These are phyloP conservation scores for Cercospora zeina DNA, from an alignment of 2,329 filamentous ascomycete species.

Conservation along the genomic window DNA sequence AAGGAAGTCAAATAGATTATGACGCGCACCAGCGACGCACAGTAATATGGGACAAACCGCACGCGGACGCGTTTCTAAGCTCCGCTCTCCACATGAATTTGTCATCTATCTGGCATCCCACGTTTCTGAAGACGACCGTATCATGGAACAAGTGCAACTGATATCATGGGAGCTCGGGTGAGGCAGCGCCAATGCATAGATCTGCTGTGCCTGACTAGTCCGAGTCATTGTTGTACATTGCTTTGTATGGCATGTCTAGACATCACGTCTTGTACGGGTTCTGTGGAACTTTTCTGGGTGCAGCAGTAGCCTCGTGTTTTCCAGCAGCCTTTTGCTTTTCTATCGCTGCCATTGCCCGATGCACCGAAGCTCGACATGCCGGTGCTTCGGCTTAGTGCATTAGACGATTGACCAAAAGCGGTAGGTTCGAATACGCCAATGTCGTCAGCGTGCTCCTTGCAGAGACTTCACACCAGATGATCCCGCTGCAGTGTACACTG, in stretches of 20 bases:
- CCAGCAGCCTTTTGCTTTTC: neutral
- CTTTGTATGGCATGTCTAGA: conserved; percentile 2
- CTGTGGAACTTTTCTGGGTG: neutral
- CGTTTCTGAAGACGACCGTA: conserved; percentile 1
- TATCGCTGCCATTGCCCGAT: neutral
- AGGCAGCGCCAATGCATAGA: neutral
- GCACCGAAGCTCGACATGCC: neutral
- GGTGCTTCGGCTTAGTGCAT: neutral
- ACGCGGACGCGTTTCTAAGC: neutral
- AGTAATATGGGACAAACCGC: neutral
- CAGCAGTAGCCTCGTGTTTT: neutral
- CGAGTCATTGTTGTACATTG: conserved; percentile 13
- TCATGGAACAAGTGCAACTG: neutral
- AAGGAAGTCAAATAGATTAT: conserved; percentile 4
- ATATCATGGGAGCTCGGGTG: neutral
- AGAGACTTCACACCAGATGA: neutral
- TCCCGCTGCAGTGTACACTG: neutral
- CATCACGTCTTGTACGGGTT: neutral
- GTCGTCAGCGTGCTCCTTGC: neutral
- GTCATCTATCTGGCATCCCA: neutral
- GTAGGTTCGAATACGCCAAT: neutral
- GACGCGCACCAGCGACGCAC: neutral
- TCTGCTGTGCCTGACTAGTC: conserved; percentile 8
- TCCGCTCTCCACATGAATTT: neutral
- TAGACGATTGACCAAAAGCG: neutral